Evolutionary conservation across 805 yeast species (phyloP).

Genomic region (Candida gorgasii): DNA sequence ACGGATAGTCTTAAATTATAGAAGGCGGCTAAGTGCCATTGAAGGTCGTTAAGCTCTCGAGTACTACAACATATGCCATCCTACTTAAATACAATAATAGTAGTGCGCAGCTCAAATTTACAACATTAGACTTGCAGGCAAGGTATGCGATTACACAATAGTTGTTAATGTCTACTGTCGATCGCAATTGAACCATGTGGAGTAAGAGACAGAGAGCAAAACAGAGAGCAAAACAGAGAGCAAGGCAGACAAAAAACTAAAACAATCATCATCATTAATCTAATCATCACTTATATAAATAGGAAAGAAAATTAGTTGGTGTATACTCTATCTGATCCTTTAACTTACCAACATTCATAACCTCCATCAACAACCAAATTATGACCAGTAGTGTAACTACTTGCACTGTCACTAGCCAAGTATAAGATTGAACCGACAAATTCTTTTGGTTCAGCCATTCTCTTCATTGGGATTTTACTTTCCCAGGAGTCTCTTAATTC

Average conservation of each 20-base stretch:
- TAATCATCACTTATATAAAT: slow-evolving; percentile 7
- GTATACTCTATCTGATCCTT: background rate
- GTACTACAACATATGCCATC: too few species aligned
- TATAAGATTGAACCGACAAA: slow-evolving; percentile 76
- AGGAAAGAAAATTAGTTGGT: slow-evolving; percentile 4
- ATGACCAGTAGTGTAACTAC: slow-evolving; percentile 81
- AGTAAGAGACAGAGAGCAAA: background rate
- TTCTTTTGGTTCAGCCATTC: slow-evolving; percentile 86
- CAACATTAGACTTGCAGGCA: too few species aligned
- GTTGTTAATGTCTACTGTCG: too few species aligned
- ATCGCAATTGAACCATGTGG: background rate
- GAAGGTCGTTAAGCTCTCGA: too few species aligned
- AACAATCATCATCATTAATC: slow-evolving; percentile 14
- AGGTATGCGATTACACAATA: too few species aligned
- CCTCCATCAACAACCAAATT: slow-evolving; percentile 86
- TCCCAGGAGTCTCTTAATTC: slow-evolving; percentile 74
- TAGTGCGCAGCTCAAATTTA: too few species aligned
- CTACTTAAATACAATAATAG: too few species aligned
- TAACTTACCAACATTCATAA: slow-evolving; percentile 73
- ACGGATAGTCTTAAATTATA: too few species aligned
- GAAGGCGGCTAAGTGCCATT: too few species aligned
- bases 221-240: background rate
- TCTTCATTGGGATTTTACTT: slow-evolving; percentile 67
- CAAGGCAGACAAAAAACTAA: background rate
- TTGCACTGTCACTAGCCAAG: slow-evolving; percentile 68